Percentiles rank a stretch among this genome's conserved stretches.
Conservation (phyloP, 805 yeast genomes). For the Candida tibetensis region DNA sequence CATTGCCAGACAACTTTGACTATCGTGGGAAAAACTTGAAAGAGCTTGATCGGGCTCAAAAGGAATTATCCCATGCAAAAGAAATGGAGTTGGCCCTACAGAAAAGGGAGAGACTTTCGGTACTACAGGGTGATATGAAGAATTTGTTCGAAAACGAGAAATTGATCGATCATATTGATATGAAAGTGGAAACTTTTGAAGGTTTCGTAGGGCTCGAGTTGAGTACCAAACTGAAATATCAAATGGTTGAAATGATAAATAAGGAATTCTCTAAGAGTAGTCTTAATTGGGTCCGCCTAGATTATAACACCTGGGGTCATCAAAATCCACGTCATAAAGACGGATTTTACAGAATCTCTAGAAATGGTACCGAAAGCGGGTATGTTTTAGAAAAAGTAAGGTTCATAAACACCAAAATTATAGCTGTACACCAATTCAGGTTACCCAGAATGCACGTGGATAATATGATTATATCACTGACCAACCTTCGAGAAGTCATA, state of each 20-base stretch:
- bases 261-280: constrained; percentile 10
- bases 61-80: constrained; percentile 27
- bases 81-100: constrained; percentile 1
- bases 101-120: background rate
- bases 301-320: constrained; percentile 33
- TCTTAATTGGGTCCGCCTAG: constrained; percentile 30
- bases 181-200: constrained; percentile 7
- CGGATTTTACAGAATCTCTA: background rate
- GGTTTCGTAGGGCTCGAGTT: constrained; percentile 13
- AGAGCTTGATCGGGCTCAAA: constrained; percentile 16
- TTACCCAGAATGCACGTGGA: too few relatives aligned
- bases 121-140: constrained; percentile 2
- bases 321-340: background rate
- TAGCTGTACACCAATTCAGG: too few relatives aligned
- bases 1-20: constrained; percentile 28
- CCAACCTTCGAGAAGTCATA: too few relatives aligned
- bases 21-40: constrained; percentile 14
- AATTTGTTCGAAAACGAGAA: background rate
- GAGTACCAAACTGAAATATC: constrained; percentile 9
- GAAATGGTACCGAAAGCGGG: too few relatives aligned
- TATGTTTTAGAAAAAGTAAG: too few relatives aligned
- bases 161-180: background rate
- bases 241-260: constrained; percentile 12
- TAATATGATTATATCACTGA: too few relatives aligned
- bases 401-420: too few relatives aligned